Base-by-base conservation (phyloP, 306 rosid species). In the Vigna trinervia region DNA sequence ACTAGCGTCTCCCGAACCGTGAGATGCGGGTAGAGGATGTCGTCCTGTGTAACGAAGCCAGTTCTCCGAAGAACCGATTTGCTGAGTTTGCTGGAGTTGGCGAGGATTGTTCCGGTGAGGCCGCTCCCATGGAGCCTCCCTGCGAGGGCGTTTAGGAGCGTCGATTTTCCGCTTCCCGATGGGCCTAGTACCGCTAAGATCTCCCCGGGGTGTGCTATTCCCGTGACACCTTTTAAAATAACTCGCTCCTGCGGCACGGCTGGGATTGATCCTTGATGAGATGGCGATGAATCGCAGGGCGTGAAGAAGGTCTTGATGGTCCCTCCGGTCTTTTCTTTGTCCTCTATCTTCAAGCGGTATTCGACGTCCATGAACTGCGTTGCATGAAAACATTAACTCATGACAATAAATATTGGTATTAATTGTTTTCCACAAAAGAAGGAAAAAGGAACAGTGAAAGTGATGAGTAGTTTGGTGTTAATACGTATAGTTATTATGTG, bases 91-190 rank as follows among this genome's bases (percentile, higher is more conserved):
- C 68, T 36, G 0, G 84, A 87, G 80, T 94, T 94, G 6, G 94
- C 94, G 50, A 84, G 85, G 66, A 94, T 71, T 59, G 94, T 71
- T 64, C 98, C 96, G 0, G 90, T 81, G 74, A 89, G 77, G 5
- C 83, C 83, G 45, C 84, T 82, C 1, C 90, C 88, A 26, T 85
- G 89, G 54, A 91, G 86, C 20, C 97, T 81, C 1, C 97, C 98
- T 0, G 93, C 87, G 0, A 94, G 79, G 0, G 96, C 92, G 70
- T 91, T 94, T 6, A 94, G 86, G 28, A 94, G 91, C 75, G 98
- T 91, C 0, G 97, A 91, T 84, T 94, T 94, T 0, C 98, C 98
- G 38, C 98, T 94, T 0, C 98, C 98, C 0, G 98, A 94, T 4
- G 98, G 98, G 3, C 98, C 98, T 0, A 94, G 89, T 15, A 94